phyloP scores from a whole-genome alignment of 1,284 basidiomycete genomes.

The Ceratobasidium sp. region DNA sequence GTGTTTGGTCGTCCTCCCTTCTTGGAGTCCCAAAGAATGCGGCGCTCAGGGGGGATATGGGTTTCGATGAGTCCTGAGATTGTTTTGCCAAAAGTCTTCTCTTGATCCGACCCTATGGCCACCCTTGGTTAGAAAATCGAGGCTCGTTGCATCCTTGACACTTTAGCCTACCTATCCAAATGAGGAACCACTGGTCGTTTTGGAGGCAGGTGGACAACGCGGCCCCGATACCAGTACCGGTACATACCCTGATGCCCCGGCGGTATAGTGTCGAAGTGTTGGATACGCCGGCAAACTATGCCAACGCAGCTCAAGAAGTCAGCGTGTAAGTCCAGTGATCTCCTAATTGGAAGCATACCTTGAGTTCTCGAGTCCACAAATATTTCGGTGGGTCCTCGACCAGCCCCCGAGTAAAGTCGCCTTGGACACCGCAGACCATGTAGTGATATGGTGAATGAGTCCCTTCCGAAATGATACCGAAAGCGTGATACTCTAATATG shows the following conservation, averaged over 20 bases:
- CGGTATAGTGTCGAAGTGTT: slow-evolving; percentile 78
- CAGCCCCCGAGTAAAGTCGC: slow-evolving; percentile 76
- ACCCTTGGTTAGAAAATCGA: neutral
- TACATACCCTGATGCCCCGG: slow-evolving; percentile 79
- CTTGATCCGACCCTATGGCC: slow-evolving; percentile 46
- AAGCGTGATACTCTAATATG: slow-evolving; percentile 72
- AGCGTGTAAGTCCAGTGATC: neutral
- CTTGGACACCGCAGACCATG: slow-evolving; percentile 80
- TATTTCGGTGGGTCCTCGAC: slow-evolving; percentile 73
- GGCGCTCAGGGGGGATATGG: slow-evolving; percentile 73
- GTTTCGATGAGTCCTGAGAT: slow-evolving; percentile 73
- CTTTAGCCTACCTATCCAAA: slow-evolving; percentile 79
- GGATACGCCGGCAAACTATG: slow-evolving; percentile 78
- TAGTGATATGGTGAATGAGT: slow-evolving; percentile 76
- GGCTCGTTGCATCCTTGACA: slow-evolving; percentile 64
- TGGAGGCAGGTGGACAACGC: slow-evolving; percentile 65
- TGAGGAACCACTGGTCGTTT: slow-evolving; percentile 66
- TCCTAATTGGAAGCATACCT: slow-evolving; percentile 58
- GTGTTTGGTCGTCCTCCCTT: slow-evolving; percentile 75
- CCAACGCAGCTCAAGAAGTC: neutral
- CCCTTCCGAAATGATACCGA: slow-evolving; percentile 77
- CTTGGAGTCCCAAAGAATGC: slow-evolving; percentile 78
- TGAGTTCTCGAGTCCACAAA: slow-evolving; percentile 77
- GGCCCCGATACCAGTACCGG: slow-evolving; percentile 79
- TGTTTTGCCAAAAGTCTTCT: slow-evolving; percentile 74